Evolutionary conservation across 345 rosid genomes (phyloP).

Genomic region (Eucalyptus leucophloia): DNA sequence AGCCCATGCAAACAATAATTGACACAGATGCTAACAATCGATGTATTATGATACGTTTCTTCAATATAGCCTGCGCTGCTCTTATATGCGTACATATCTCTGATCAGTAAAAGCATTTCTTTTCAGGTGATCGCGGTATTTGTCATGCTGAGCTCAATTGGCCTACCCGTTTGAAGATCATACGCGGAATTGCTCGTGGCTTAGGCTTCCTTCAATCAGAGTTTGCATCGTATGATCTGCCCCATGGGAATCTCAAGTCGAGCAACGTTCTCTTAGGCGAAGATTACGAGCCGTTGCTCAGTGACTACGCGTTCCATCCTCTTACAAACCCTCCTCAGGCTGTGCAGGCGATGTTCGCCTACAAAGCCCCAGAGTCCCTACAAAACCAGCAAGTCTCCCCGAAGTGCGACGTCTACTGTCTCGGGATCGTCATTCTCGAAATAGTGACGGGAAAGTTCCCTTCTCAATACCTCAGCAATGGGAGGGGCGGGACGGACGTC

Average conservation of each 20-base stretch:
- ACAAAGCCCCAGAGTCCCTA: conserved; percentile 47
- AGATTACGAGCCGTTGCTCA: conserved; percentile 43
- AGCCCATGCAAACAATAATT: neutral
- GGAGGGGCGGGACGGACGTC: conserved; percentile 48
- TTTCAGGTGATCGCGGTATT: conserved; percentile 33
- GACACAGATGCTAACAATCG: neutral
- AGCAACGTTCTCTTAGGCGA: conserved; percentile 56
- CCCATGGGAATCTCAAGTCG: conserved; percentile 90
- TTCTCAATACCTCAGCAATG: conserved; percentile 46
- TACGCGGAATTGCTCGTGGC: conserved; percentile 53
- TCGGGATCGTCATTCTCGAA: conserved; percentile 70
- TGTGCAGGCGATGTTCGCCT: conserved; percentile 39
- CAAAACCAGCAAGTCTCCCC: conserved; percentile 31
- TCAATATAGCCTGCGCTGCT: neutral
- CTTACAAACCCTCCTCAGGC: conserved; percentile 17
- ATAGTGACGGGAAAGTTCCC: conserved; percentile 73
- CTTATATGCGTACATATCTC: neutral
- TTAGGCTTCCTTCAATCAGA: conserved; percentile 49
- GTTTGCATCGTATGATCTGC: conserved; percentile 36
- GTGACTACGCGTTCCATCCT: conserved; percentile 60
- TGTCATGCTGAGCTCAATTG: conserved; percentile 46
- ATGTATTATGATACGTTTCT: neutral
- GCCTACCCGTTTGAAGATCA: conserved; percentile 48
- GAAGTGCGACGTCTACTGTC: conserved; percentile 68
- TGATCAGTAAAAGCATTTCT: neutral